A percentile compares a stretch with the other conserved stretches of the same genome.
Conservation (phyloP, 148 eudicot species). For the Diospyros lotus region DNA sequence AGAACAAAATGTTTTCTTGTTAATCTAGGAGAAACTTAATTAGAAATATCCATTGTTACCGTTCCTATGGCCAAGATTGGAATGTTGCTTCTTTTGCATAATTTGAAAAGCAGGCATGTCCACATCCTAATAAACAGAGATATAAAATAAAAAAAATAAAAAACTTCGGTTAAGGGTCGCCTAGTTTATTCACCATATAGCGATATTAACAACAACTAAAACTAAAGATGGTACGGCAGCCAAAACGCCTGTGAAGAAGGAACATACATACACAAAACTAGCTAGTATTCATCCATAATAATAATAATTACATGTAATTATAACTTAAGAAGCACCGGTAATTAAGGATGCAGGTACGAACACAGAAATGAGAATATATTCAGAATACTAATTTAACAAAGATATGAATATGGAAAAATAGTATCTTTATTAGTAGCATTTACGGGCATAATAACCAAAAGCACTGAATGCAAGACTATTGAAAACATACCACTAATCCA, state of each 20-base stretch:
- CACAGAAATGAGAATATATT: no score
- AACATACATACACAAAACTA: no score
- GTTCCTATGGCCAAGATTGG: slow-evolving; percentile 93
- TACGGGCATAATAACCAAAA: no score
- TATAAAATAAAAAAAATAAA: slow-evolving; percentile 1
- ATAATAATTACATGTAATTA: no score
- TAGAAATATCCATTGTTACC: slow-evolving; percentile 28
- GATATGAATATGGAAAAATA: no score
- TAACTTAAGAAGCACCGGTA: no score
- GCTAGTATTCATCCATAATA: no score
- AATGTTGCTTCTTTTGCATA: slow-evolving; percentile 72
- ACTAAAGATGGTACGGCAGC: not conserved
- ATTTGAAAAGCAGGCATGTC: slow-evolving; percentile 89
- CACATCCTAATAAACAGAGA: slow-evolving; percentile 54
- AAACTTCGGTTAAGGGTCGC: not conserved
- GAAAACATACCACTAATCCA: no score
- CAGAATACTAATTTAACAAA: no score
- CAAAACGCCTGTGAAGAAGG: not conserved
- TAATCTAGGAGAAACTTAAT: not conserved
- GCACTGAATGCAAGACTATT: no score
- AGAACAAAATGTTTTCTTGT: not conserved
- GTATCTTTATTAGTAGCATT: no score
- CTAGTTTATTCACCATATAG: not conserved
- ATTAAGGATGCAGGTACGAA: no score
- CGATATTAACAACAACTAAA: not conserved